Evolutionary conservation across 345 rosid species (phyloP), one percentile per base, ranked within the genome.

Genomic region (Eutrema yunnanense): DNA sequence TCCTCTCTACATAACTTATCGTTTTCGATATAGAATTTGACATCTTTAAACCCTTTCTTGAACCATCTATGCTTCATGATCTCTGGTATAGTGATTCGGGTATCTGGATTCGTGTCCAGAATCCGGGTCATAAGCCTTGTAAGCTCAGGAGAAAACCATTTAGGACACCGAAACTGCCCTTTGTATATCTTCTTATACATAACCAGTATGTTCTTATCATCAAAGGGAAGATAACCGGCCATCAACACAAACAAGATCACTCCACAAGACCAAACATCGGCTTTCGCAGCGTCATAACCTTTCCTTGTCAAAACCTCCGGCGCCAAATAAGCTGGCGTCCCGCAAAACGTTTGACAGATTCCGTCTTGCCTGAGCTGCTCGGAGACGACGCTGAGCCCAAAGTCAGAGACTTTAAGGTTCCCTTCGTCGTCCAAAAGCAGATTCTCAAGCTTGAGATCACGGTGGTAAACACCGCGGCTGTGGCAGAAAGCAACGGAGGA

Each of bases 211-310:
- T 89, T 94, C 16, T 91, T 89, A 30, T 94, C 97, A 49, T 83
- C 88, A 71, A 94, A 91, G 2, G 97, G 98, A 73, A 94, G 73
- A 76, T 82, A 89, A 36, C 97, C 98, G 0, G 98, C 93, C 69
- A 81, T 81, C 32, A 94, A 66, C 9, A 88, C 98, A 75, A 84
- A 94, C 41, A 94, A 82, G 74, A 94, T 85, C 36, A 94, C 85
- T 11, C 97, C 98, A 33, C 97, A 89, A 0, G 98, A 88, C 98
- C 98, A 91, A 6, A 91, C 84, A 62, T 94, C 98, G 5, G 88
- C 92, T 82, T 91, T 94, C 6, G 95, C 90, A 2, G 90, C 98
- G 22, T 94, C 96, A 47, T 94, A 94, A 0, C 98, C 98, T 59
- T 72, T 87, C 78, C 88, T 60, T 6, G 83, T 78, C 67, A 92